phyloP scores from a whole-genome alignment of 495 filamentous ascomycete genomes.

The Aspergillus steynii region DNA sequence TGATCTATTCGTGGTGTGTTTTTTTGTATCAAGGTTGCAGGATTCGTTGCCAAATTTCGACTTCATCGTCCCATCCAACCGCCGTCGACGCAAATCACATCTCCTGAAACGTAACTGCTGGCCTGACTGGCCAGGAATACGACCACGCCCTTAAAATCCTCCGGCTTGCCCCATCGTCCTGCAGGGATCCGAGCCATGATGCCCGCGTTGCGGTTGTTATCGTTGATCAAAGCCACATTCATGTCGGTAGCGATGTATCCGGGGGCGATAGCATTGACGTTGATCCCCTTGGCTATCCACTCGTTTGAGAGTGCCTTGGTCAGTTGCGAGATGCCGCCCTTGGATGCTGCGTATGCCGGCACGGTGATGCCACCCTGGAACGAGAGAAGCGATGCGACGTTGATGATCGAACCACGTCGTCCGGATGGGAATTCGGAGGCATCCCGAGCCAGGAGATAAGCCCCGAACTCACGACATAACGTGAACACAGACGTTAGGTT shows the following conservation, averaged over 20 bases:
- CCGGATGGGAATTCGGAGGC: constrained; percentile 51
- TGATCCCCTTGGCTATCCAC: constrained; percentile 77
- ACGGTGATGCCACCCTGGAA: constrained; percentile 93
- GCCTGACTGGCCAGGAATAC: constrained; percentile 77
- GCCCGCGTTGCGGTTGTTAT: constrained; percentile 64
- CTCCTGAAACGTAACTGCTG: constrained; percentile 79
- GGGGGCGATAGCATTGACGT: constrained; percentile 78
- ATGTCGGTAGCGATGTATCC: constrained; percentile 90
- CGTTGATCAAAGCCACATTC: constrained; percentile 80
- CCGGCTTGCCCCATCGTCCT: constrained; percentile 80
- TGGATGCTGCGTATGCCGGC: constrained; percentile 86
- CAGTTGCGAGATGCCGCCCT: constrained; percentile 82
- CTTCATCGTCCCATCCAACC: constrained; percentile 90
- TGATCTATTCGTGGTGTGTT: neutral
- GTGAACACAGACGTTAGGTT: constrained; percentile 84
- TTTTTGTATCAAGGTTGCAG: neutral
- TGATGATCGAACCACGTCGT: constrained; percentile 76
- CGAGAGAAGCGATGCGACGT: constrained; percentile 78
- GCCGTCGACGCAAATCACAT: constrained; percentile 81
- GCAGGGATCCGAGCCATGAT: constrained; percentile 84
- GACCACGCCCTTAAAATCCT: constrained; percentile 85
- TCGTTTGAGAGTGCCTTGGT: constrained; percentile 89
- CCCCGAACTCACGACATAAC: constrained; percentile 79
- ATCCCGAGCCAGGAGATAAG: constrained; percentile 71
- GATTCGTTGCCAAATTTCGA: neutral